Evolutionary conservation across 768 basidiomycete species (phyloP).

Genomic region (Kwoniella sp.): DNA sequence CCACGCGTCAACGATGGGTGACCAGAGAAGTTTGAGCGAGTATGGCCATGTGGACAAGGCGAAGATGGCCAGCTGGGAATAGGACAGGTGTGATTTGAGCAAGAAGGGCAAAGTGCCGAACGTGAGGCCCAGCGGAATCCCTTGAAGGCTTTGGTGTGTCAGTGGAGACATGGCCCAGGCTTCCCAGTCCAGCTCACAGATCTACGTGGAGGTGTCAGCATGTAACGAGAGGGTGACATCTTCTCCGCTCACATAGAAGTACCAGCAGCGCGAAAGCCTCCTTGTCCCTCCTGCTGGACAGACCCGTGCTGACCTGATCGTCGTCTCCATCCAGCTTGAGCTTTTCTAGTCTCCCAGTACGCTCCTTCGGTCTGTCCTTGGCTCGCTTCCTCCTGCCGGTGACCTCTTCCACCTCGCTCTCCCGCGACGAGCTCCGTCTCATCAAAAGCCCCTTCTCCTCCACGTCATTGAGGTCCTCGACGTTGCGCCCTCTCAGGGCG

Average conservation of each 20-base stretch:
- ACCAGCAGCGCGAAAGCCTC: conserved; percentile 77
- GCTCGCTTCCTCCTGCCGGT: conserved; percentile 2
- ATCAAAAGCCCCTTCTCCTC: conserved; percentile 42
- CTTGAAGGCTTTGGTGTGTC: conserved; percentile 58
- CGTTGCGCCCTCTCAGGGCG: conserved; percentile 33
- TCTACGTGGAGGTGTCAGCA: not conserved
- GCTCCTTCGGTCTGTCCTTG: conserved; percentile 24
- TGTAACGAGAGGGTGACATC: not conserved
- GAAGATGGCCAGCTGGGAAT: conserved; percentile 93
- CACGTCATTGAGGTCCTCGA: conserved; percentile 38
- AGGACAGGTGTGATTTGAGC: conserved; percentile 88
- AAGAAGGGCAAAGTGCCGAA: conserved; percentile 96
- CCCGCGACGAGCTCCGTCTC: conserved; percentile 3
- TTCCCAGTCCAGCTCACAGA: conserved; percentile 7
- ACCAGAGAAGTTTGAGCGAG: conserved; percentile 94
- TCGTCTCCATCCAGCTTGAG: conserved; percentile 1
- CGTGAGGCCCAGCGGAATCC: conserved; percentile 89
- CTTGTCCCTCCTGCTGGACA: conserved; percentile 70
- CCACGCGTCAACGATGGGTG: conserved; percentile 89
- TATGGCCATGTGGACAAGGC: conserved; percentile 74
- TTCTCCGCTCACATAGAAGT: conserved; percentile 66
- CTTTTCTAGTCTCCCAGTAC: conserved; percentile 6
- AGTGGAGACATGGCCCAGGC: too few relatives aligned
- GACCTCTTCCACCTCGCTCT: conserved; percentile 4
- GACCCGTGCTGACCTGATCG: conserved; percentile 25